Conservation (phyloP, 306 rosid species). For the Glycyrrhiza uralensis region DNA sequence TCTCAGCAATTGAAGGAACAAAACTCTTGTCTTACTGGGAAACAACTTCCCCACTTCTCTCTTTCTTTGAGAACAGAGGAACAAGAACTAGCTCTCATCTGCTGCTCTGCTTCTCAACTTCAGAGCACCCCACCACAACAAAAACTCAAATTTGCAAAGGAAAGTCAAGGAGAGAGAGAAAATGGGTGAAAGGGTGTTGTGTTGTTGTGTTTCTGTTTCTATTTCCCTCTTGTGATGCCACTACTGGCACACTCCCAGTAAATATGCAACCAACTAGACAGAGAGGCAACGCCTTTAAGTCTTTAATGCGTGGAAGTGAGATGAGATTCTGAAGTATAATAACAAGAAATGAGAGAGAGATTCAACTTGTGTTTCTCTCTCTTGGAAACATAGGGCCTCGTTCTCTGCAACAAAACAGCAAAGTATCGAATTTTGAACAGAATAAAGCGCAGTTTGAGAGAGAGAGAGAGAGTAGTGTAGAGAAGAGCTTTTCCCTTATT, state of each 20-base stretch:
- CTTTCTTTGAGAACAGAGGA: slow-evolving; percentile 16
- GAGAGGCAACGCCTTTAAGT: slow-evolving; percentile 35
- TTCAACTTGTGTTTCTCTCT: slow-evolving; percentile 47
- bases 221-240: too few species aligned
- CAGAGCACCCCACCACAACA: too few species aligned
- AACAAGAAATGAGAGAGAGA: slow-evolving; percentile 47
- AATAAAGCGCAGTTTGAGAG: slow-evolving; percentile 51
- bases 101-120: neutral
- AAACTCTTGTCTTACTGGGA: neutral
- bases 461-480: slow-evolving; percentile 6
- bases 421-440: slow-evolving; percentile 78
- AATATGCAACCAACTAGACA: slow-evolving; percentile 32
- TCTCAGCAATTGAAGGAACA: slow-evolving; percentile 16
- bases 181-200: slow-evolving; percentile 21
- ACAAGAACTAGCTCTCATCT: slow-evolving; percentile 28
- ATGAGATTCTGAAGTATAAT: slow-evolving; percentile 68
- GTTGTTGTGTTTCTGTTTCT: too few species aligned
- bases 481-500: slow-evolving; percentile 14
- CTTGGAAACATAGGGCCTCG: slow-evolving; percentile 67
- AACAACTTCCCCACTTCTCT: slow-evolving; percentile 19
- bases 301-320: slow-evolving; percentile 71
- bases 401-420: slow-evolving; percentile 68
- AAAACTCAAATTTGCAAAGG: too few species aligned
- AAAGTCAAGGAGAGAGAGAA: slow-evolving; percentile 17
- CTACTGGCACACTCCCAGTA: slow-evolving; percentile 13